Base-by-base conservation (phyloP, 768 basidiomycete genomes). In the Tricholoma furcatifolium region DNA sequence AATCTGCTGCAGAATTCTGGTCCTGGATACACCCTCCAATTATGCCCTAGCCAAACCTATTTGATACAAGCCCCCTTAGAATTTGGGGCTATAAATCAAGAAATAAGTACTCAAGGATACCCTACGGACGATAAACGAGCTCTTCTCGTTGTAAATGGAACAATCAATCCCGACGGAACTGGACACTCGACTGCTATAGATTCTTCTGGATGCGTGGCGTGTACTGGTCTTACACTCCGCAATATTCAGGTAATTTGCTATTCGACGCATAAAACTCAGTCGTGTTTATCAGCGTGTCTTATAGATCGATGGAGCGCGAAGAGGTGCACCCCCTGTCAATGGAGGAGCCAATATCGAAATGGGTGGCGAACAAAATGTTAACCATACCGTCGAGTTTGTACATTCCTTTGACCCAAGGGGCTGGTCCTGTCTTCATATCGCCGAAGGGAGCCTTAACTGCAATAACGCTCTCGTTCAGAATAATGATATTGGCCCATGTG, bases 311-410 rank as follows among this genome's bases (percentile, higher is more conserved):
- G 91, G 91, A 12, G 82, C 83, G 5, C 80, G 91, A 52, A 68
- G 68, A 15, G 79, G 78, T 21, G 81, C 74, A 6, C 59, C 75
- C 36, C 78, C 84, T 1, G 77, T 75, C 0, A 55, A 43, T 20
- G 88, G 88, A 6, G 88, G 87, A 0, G 91, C 79, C 20, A 91
- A 91, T 60, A 90, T 93, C 50, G 91, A 93, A 68, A 85, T 93
- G 77, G 92, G 92, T 4, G 92, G 91, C 9, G 61, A 74, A 27
- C 27, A 27, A 17, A 93, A 87, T 57, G 71, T 80, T 2, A 72
- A 78, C 60, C 91, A 94, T 65, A 59, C 91, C 35, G 74, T 94
- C 49, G 88, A 93, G 71, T 83, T 81, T 55, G 90, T 93, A 10
- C 81, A 75, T 57, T 85, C 87, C 6, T 88, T 72, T 62, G 83